These are phyloP conservation scores for Hippophae tibetana DNA, from an alignment of 306 rosid species.

Conservation along the genomic window DNA sequence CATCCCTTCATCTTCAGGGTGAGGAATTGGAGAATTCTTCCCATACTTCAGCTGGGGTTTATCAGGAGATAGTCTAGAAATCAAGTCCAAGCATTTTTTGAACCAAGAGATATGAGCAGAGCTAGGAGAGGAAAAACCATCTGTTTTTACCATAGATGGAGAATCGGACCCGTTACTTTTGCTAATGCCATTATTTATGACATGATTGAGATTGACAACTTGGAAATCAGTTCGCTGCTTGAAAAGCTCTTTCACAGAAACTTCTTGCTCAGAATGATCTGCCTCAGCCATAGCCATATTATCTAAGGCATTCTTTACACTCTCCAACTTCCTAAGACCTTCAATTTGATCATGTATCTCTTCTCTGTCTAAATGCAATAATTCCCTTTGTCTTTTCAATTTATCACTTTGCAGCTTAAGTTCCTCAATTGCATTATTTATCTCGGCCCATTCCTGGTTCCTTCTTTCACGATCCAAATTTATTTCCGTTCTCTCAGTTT, in stretches of 20 bases:
- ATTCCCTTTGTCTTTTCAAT: constrained; percentile 73
- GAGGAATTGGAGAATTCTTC: constrained; percentile 24
- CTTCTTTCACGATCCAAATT: constrained; percentile 76
- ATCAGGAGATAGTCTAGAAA: constrained; percentile 61
- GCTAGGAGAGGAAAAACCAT: constrained; percentile 35
- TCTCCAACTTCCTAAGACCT: constrained; percentile 59
- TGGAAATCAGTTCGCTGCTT: constrained; percentile 30
- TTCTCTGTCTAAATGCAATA: constrained; percentile 75
- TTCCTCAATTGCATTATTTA: constrained; percentile 70
- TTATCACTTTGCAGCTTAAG: constrained; percentile 83
- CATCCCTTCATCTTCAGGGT: constrained; percentile 15
- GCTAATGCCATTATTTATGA: constrained; percentile 21
- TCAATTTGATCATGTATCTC: constrained; percentile 63
- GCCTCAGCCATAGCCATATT: constrained; percentile 36
- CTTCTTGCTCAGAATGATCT: constrained; percentile 41
- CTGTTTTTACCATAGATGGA: constrained; percentile 33
- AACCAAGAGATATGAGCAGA: constrained; percentile 64
- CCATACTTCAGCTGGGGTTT: constrained; percentile 21
- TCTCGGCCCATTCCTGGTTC: constrained; percentile 86
- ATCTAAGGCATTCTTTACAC: constrained; percentile 56
- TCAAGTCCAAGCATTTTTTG: constrained; percentile 55
- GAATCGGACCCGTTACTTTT: constrained; percentile 35
- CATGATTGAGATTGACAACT: constrained; percentile 16
- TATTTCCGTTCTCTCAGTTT: constrained; percentile 65
- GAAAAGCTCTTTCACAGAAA: constrained; percentile 32